Percentiles rank a stretch among this genome's conserved stretches.
Conservation (phyloP, 495 filamentous ascomycete genomes). For the Rhypophila decipiens region DNA sequence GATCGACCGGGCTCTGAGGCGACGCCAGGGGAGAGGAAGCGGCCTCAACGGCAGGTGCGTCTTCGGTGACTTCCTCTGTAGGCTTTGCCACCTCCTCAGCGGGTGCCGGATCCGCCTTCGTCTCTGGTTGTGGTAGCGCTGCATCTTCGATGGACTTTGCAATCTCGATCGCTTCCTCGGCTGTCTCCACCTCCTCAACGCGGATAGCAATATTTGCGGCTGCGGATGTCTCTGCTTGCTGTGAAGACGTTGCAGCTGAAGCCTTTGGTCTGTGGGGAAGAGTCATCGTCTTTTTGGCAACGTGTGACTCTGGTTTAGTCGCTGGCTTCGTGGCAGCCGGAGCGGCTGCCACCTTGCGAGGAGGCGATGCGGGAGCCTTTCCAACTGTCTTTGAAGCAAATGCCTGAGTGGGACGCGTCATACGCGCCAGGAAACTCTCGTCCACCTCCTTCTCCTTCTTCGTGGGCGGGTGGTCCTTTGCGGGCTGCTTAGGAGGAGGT, state of each 20-base stretch:
- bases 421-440: constrained; percentile 76
- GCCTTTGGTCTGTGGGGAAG: too few species aligned
- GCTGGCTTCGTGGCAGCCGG: constrained; percentile 17
- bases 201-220: constrained; percentile 12
- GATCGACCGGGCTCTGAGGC: background rate
- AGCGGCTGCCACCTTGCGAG: constrained; percentile 22
- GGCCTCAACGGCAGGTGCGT: background rate
- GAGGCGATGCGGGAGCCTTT: constrained; percentile 46
- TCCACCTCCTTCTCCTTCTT: constrained; percentile 49
- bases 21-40: too few species aligned
- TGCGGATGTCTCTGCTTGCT: too few species aligned
- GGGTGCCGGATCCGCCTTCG: constrained; percentile 17
- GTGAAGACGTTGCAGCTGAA: too few species aligned
- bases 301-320: constrained; percentile 15
- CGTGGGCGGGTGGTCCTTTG: constrained; percentile 33
- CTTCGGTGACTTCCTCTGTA: constrained; percentile 21
- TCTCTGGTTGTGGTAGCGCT: background rate
- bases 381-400: constrained; percentile 73
- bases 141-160: constrained; percentile 3
- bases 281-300: constrained; percentile 16
- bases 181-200: constrained; percentile 13
- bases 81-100: constrained; percentile 25
- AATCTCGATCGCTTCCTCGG: constrained; percentile 17
- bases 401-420: constrained; percentile 86
- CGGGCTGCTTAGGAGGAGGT: constrained; percentile 37